Evolutionary conservation across 2,329 filamentous ascomycete species (phyloP).

Genomic region (Fusarium gaditjirri): DNA sequence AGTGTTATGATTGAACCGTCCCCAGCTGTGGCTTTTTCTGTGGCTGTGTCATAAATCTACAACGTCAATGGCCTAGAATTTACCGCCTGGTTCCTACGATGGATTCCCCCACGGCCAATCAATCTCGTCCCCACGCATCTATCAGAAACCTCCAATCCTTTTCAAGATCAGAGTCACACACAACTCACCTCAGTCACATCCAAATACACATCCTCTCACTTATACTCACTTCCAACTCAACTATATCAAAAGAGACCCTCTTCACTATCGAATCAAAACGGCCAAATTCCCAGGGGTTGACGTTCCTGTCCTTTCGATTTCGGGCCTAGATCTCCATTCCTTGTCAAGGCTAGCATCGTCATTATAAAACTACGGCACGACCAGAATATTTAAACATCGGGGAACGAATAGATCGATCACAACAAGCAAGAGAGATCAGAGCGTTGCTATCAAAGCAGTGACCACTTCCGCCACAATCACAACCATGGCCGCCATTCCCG

Average conservation of each 20-base stretch:
- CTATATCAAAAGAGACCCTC: slow-evolving; percentile 1
- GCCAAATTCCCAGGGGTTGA: slow-evolving; percentile 11
- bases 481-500: slow-evolving; percentile 54
- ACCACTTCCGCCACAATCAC: slow-evolving; percentile 25
- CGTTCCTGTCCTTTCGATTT: slow-evolving; percentile 18
- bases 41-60: slow-evolving; percentile 19
- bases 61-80: slow-evolving; percentile 5
- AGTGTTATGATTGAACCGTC: slow-evolving; percentile 11
- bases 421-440: slow-evolving; percentile 21
- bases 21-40: slow-evolving; percentile 34
- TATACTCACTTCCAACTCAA: neutral
- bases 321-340: slow-evolving; percentile 30
- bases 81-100: slow-evolving; percentile 7
- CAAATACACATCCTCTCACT: neutral
- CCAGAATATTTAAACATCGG: slow-evolving; percentile 2
- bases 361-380: slow-evolving; percentile 1
- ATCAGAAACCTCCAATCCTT: slow-evolving; percentile 26
- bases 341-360: slow-evolving; percentile 10
- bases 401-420: slow-evolving; percentile 29
- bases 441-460: slow-evolving; percentile 21
- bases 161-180: slow-evolving; percentile 13
- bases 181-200: neutral
- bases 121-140: slow-evolving; percentile 33
- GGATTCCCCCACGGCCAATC: slow-evolving; percentile 28
- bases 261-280: slow-evolving; percentile 2